A percentile compares a stretch with the other conserved stretches of the same genome.
Conservation (phyloP, 208 protist genomes). For the Endotrypanum monterogeii region DNA sequence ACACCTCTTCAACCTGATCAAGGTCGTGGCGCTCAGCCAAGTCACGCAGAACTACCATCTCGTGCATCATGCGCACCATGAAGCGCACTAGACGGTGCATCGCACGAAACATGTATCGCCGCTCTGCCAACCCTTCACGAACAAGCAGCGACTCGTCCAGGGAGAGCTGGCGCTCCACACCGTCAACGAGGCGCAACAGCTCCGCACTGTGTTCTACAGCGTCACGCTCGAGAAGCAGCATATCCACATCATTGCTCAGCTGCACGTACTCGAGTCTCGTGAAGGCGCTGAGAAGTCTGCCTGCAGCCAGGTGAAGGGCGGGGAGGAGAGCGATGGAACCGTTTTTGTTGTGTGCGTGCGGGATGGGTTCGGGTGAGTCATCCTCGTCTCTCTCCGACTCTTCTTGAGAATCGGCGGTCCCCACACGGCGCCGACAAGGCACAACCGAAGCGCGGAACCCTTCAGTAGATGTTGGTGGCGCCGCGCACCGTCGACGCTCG, state of each 20-base stretch:
- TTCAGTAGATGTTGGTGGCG: slow-evolving; percentile 50
- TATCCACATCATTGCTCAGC: slow-evolving; percentile 35
- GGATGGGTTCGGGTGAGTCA: neutral
- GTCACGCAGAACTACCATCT: slow-evolving; percentile 52
- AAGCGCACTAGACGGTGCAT: slow-evolving; percentile 41
- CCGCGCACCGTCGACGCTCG: slow-evolving; percentile 44
- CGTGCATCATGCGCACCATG: slow-evolving; percentile 38
- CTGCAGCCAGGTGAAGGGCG: slow-evolving; percentile 42
- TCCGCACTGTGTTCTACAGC: slow-evolving; percentile 30
- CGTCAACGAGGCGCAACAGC: slow-evolving; percentile 46
- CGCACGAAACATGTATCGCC: slow-evolving; percentile 33
- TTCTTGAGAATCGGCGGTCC: neutral
- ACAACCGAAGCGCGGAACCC: slow-evolving; percentile 52
- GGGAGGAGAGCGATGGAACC: slow-evolving; percentile 45
- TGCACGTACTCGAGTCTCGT: slow-evolving; percentile 67
- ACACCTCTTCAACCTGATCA: slow-evolving; percentile 35
- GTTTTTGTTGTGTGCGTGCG: neutral
- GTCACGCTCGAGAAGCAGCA: slow-evolving; percentile 54
- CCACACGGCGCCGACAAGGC: slow-evolving; percentile 27
- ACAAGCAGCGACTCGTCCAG: slow-evolving; percentile 48
- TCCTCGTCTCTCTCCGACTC: neutral
- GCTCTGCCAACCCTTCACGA: slow-evolving; percentile 41
- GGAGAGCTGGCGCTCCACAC: slow-evolving; percentile 57
- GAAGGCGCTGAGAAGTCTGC: slow-evolving; percentile 51
- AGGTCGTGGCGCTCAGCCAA: slow-evolving; percentile 42